Percentiles rank a stretch among this genome's conserved stretches.
phyloP scores from a whole-genome alignment of 306 rosid genomes.

The Gynostemma pentaphyllum region DNA sequence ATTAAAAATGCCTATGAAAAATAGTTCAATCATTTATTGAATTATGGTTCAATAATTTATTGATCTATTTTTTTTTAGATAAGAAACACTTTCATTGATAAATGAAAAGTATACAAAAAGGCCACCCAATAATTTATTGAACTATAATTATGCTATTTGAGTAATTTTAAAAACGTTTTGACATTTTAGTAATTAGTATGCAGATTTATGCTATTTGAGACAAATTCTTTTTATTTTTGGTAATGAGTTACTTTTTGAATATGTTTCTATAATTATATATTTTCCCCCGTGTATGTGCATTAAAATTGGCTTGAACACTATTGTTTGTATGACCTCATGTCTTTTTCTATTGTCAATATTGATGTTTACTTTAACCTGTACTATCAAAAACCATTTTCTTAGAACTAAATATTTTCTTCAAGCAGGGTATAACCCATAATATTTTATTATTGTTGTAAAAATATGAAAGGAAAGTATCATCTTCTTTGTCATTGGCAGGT shows the following conservation, averaged over 20 bases:
- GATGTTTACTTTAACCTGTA: no score
- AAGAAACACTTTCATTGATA: no score
- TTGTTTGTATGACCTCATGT: not conserved
- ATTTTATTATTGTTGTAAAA: not conserved
- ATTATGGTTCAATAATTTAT: no score
- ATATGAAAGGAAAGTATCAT: not conserved
- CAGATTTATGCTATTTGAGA: no score
- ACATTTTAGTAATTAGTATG: no score
- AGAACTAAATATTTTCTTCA: not conserved
- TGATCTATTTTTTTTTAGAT: no score
- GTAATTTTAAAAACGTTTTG: no score
- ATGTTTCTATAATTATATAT: not conserved
- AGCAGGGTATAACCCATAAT: not conserved
- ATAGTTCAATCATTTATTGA: no score
- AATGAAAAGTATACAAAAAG: no score
- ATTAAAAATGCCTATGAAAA: no score
- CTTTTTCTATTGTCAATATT: not conserved
- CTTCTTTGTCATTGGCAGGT: slow-evolving; percentile 45
- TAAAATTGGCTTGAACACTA: not conserved
- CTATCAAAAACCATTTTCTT: not conserved
- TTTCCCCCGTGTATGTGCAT: not conserved
- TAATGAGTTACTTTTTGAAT: not conserved
- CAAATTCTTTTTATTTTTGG: not conserved
- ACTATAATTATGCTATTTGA: no score
- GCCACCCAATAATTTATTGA: no score